A percentile compares a stretch with the other conserved stretches of the same genome.
phyloP scores from a whole-genome alignment of 169 alveolate species.

The Pseudocohnilembus persalinus region DNA sequence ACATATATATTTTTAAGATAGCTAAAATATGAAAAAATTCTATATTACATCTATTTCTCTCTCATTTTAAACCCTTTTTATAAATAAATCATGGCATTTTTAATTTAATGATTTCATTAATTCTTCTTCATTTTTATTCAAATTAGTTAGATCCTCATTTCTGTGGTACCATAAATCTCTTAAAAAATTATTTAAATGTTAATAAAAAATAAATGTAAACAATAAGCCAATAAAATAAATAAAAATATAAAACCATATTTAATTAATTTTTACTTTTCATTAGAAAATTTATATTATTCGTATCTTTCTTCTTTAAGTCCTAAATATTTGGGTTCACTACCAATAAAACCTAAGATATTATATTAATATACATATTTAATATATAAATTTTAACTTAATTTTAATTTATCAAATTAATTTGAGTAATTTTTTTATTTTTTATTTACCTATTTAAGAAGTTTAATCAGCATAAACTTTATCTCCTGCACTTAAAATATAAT shows the following conservation, averaged over 20 bases:
- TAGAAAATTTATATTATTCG: too few relatives aligned
- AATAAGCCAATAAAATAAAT: too few relatives aligned
- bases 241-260: too few relatives aligned
- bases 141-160: not conserved
- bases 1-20: too few relatives aligned
- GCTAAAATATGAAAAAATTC: too few relatives aligned
- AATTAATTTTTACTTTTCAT: not conserved
- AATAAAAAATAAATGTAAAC: too few relatives aligned
- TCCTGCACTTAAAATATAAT: conserved; percentile 30
- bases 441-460: conserved; percentile 28
- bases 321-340: not conserved
- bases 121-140: not conserved
- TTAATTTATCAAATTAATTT: too few relatives aligned
- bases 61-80: not conserved
- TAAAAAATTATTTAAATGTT: too few relatives aligned
- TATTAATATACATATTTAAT: too few relatives aligned
- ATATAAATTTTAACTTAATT: too few relatives aligned
- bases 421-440: too few relatives aligned
- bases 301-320: not conserved
- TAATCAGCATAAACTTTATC: conserved; percentile 42
- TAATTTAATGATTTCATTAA: not conserved
- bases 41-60: not conserved
- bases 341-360: not conserved
- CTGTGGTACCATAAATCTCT: not conserved
- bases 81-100: not conserved